phyloP scores from a whole-genome alignment of 257 asterid genomes.

The Scutellaria minor region DNA sequence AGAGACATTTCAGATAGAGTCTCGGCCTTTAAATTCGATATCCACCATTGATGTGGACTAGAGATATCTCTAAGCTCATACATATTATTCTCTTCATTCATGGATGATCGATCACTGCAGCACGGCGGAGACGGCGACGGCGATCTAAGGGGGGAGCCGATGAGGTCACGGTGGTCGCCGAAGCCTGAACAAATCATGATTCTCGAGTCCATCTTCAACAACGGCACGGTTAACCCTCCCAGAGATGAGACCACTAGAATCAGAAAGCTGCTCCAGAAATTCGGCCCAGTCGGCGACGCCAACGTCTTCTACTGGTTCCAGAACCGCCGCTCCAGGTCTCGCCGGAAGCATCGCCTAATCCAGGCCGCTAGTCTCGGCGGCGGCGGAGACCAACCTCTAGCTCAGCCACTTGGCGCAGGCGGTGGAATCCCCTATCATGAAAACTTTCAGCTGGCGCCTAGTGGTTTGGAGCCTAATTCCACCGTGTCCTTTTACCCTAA shows the following conservation, averaged over 20 bases:
- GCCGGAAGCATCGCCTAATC: conserved; percentile 40
- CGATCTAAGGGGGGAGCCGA: conserved; percentile 49
- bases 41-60: conserved; percentile 39
- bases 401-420: conserved; percentile 9
- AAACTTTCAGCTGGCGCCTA: no score
- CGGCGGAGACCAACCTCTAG: conserved; percentile 33
- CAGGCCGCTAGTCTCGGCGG: conserved; percentile 14
- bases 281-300: conserved; percentile 78
- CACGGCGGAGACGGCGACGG: not conserved
- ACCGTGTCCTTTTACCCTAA: not conserved
- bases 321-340: conserved; percentile 82
- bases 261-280: conserved; percentile 67
- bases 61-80: not conserved
- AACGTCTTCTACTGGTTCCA: conserved; percentile 94
- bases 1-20: conserved; percentile 34
- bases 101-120: conserved; percentile 47
- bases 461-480: conserved; percentile 5
- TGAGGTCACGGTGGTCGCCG: conserved; percentile 78
- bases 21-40: conserved; percentile 41
- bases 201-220: conserved; percentile 81
- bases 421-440: conserved; percentile 30
- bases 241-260: conserved; percentile 69
- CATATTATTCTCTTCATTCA: not conserved
- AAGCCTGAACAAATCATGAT: conserved; percentile 83
- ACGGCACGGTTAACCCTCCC: conserved; percentile 85